Conservation (phyloP, 129 eudicot species). For the Centella asiatica region DNA sequence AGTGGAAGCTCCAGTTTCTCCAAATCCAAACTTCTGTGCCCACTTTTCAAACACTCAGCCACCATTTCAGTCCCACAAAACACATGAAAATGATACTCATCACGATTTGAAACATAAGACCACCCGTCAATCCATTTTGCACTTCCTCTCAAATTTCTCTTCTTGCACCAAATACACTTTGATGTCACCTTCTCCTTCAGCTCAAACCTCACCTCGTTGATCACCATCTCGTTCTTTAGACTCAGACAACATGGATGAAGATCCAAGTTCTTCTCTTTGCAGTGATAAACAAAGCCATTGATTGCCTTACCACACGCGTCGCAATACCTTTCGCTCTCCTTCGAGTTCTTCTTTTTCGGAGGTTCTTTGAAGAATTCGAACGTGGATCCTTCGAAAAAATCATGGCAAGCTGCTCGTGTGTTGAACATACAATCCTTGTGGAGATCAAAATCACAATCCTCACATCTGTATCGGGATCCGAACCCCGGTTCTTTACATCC, state of each 20-base stretch:
- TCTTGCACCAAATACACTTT: constrained; percentile 10
- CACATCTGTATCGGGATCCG: constrained; percentile 14
- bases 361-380: constrained; percentile 4
- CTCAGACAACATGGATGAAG: constrained; percentile 15
- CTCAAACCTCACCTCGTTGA: not conserved
- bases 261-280: constrained; percentile 3
- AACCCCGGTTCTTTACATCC: constrained; percentile 16
- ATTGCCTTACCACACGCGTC: constrained; percentile 12
- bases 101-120: constrained; percentile 2
- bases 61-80: constrained; percentile 3
- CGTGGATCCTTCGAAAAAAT: constrained; percentile 3
- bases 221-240: not conserved
- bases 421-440: constrained; percentile 13
- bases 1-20: not conserved
- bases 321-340: not conserved
- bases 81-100: constrained; percentile 10
- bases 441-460: constrained; percentile 10
- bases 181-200: not conserved
- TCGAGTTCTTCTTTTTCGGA: not conserved
- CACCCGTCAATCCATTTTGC: not conserved
- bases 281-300: constrained; percentile 10
- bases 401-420: not conserved
- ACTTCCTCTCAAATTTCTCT: not conserved
- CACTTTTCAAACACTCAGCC: constrained; percentile 5
- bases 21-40: not conserved